A percentile compares a stretch with the other conserved stretches of the same genome.
Conservation (phyloP, 306 rosid species). For the Hippophae rhamnoides region DNA sequence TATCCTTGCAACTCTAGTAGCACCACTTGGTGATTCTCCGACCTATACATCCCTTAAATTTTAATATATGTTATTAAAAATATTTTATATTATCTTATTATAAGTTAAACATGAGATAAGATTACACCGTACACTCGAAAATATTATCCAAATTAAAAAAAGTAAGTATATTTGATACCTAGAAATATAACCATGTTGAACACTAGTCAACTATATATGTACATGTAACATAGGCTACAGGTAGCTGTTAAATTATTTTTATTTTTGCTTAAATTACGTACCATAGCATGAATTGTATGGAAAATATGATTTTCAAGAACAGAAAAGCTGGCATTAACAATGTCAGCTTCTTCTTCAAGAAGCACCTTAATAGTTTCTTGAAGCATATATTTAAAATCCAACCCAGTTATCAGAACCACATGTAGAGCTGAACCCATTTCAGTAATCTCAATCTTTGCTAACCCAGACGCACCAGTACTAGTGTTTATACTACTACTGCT, state of each 20-base stretch:
- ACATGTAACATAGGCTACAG: too few species aligned
- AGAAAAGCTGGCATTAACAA: slow-evolving; percentile 48
- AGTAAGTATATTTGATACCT: too few species aligned
- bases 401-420: slow-evolving; percentile 46
- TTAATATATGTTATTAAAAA: background rate
- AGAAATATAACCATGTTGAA: too few species aligned
- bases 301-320: slow-evolving; percentile 30
- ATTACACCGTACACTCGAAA: too few species aligned
- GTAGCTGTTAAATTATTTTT: background rate
- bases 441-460: slow-evolving; percentile 48
- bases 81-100: too few species aligned
- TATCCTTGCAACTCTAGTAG: slow-evolving; percentile 31
- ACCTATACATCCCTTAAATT: slow-evolving; percentile 26
- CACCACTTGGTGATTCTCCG: slow-evolving; percentile 15
- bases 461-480: slow-evolving; percentile 5
- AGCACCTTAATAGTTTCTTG: slow-evolving; percentile 39
- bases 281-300: slow-evolving; percentile 56
- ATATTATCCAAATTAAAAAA: too few species aligned
- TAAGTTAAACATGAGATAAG: background rate
- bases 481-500: background rate
- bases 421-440: slow-evolving; percentile 36
- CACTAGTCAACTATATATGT: too few species aligned
- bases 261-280: background rate
- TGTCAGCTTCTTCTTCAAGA: slow-evolving; percentile 51
- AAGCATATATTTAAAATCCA: slow-evolving; percentile 47